Base-by-base conservation (phyloP, 1,284 basidiomycete genomes). In the Ustilago esculenta region DNA sequence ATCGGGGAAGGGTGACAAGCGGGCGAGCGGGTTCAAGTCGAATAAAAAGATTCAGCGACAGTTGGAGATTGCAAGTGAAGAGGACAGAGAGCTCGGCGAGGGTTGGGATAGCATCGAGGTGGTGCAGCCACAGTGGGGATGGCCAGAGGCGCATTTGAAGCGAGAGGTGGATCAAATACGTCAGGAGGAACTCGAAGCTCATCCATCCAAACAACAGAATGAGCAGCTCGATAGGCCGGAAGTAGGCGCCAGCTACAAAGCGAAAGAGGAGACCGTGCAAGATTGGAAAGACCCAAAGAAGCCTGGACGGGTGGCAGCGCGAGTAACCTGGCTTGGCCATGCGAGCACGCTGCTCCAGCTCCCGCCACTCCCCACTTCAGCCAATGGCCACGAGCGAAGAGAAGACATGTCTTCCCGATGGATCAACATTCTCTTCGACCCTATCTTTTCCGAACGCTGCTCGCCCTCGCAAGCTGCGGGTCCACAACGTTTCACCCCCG, bases 261-360 rank as follows among this genome's bases (percentile, higher is more conserved):
- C 54, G 5, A 49, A 65, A 23, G 50, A 61, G 34, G 41, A 33
- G 20, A n/a, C 35, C 17, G 8, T 53, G 17, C 21, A 17, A 2
- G 67, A 70, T 21, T 70, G 67, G 67, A 20, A 36, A 12, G 57
- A 70, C 27, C 59, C 55, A 6, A 53, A 46, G 20, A 41, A 49
- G 4, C 41, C 41, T 4, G 12, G 33, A 7, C 25, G 42, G 3
- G 24, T 33, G 15, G 67, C 57, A 1, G 71, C 57, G 4, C 34
- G 54, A n/a, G 71, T 64, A 1, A 80, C 78, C 20, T 81, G 77
- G 79, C 50, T 81, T 3, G 79, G 79, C 0, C 79, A 81, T 37
- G 77, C 77, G 5, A 63, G 60, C 30, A 72, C 67, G 8, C 63
- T 80, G 6, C 61, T 81, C 3, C 70, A 80, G 42, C 60, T 81